Evolutionary conservation across 495 filamentous ascomycete genomes (phyloP).

Genomic region (Patellaria atrata): DNA sequence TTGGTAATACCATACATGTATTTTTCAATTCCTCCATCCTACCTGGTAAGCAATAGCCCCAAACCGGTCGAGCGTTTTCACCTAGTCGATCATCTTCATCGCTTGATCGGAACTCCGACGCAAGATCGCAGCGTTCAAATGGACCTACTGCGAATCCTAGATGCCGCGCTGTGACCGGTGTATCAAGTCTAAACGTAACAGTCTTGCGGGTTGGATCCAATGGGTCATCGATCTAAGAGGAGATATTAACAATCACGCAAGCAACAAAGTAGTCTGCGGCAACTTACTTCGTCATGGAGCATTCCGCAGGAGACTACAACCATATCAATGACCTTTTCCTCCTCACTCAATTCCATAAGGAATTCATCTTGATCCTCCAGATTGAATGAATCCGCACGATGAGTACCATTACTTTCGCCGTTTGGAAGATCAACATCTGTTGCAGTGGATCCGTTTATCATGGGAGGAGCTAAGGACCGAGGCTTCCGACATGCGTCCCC

Average conservation of each 20-base stretch:
- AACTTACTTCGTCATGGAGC: constrained; percentile 55
- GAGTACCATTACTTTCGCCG: constrained; percentile 5
- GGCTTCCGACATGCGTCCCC: constrained; percentile 55
- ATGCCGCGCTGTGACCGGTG: constrained; percentile 65
- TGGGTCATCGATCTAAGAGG: constrained; percentile 49
- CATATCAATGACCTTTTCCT: constrained; percentile 77
- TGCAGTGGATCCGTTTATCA: neutral
- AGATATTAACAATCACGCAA: constrained; percentile 16
- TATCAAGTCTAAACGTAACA: constrained; percentile 59
- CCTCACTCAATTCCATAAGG: constrained; percentile 39
- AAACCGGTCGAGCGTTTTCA: constrained; percentile 63
- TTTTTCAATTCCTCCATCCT: constrained; percentile 65
- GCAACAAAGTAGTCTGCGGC: neutral
- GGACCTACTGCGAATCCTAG: constrained; percentile 87
- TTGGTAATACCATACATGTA: constrained; percentile 61
- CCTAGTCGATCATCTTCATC: constrained; percentile 84
- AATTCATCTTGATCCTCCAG: constrained; percentile 12
- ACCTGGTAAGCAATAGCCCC: constrained; percentile 82
- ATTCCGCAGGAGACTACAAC: constrained; percentile 83
- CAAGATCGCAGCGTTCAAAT: constrained; percentile 83
- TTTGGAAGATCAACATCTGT: constrained; percentile 4
- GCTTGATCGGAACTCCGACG: constrained; percentile 75
- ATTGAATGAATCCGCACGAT: constrained; percentile 14
- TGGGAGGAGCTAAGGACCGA: no score
- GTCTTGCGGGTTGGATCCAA: constrained; percentile 65